These are phyloP conservation scores for Cutaneotrichosporon mucoides DNA, from an alignment of 1,284 basidiomycete species.

Conservation along the genomic window DNA sequence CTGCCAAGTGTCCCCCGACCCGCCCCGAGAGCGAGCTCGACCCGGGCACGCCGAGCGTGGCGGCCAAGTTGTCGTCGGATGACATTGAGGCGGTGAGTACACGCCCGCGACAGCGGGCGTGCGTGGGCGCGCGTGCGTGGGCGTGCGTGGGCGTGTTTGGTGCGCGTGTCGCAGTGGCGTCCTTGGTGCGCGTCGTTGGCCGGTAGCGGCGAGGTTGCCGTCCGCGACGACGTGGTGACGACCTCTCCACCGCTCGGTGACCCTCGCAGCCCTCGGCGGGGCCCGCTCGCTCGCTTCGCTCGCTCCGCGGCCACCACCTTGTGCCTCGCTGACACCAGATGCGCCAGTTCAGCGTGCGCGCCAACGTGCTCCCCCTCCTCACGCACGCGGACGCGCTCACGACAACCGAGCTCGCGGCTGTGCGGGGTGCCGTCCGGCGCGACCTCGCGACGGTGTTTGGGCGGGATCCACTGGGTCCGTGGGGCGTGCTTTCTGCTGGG, in stretches of 20 bases:
- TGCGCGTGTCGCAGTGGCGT: no score
- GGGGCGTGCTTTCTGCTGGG: conserved; percentile 12
- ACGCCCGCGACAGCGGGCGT: no score
- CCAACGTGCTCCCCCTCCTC: conserved; percentile 42
- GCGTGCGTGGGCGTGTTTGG: no score
- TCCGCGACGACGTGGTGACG: no score
- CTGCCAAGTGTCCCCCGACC: conserved; percentile 4
- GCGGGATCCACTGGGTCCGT: conserved; percentile 15
- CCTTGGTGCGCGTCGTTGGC: no score
- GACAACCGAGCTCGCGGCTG: conserved; percentile 25
- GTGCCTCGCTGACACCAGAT: conserved; percentile 24
- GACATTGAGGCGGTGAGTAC: conserved; percentile 20
- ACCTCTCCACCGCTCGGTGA: no score
- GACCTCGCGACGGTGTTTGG: conserved; percentile 27
- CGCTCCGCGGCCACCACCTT: no score
- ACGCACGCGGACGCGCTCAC: conserved; percentile 38
- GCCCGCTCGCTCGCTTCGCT: no score
- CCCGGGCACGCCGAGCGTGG: conserved; percentile 7
- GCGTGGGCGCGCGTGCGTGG: no score
- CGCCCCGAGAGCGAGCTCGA: conserved; percentile 11
- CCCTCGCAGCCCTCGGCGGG: no score
- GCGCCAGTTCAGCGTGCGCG: conserved; percentile 28
- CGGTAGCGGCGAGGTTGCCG: no score
- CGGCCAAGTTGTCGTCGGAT: conserved; percentile 14
- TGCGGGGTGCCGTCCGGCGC: conserved; percentile 24